phyloP scores from a whole-genome alignment of 2,329 filamentous ascomycete species.

The Penicillium sp. region DNA sequence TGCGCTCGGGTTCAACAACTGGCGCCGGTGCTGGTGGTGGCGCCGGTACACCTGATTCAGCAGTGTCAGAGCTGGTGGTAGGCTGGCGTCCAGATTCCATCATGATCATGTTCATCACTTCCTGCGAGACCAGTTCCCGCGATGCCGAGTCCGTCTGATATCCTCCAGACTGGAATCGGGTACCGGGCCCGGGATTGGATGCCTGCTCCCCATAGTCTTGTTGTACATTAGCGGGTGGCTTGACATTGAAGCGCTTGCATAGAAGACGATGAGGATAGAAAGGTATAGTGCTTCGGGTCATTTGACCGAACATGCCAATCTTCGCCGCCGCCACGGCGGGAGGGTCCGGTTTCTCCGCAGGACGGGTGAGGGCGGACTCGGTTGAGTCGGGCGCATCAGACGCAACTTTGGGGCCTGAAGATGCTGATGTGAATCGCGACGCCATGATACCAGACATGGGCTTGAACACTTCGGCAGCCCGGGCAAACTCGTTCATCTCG shows the following conservation, averaged over 20 bases:
- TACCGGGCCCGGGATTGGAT: slow-evolving; percentile 31
- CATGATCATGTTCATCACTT: slow-evolving; percentile 57
- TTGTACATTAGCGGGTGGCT: slow-evolving; percentile 67
- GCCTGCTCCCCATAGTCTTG: slow-evolving; percentile 47
- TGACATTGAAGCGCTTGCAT: slow-evolving; percentile 95
- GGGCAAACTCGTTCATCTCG: slow-evolving; percentile 76
- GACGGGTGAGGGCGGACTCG: slow-evolving; percentile 48
- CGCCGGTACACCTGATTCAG: slow-evolving; percentile 7
- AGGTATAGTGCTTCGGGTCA: slow-evolving; percentile 70
- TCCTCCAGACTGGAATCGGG: slow-evolving; percentile 33
- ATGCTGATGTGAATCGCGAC: slow-evolving; percentile 75
- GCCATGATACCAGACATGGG: slow-evolving; percentile 92
- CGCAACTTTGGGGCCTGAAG: slow-evolving; percentile 38
- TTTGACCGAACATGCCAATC: slow-evolving; percentile 85
- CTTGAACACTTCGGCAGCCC: slow-evolving; percentile 77
- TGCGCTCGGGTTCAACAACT: slow-evolving; percentile 67
- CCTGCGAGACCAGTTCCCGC: slow-evolving; percentile 53
- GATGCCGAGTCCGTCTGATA: slow-evolving; percentile 33
- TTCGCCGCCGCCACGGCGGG: slow-evolving; percentile 82
- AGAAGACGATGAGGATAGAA: slow-evolving; percentile 81
- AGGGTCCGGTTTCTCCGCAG: slow-evolving; percentile 61
- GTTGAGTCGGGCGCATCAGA: slow-evolving; percentile 35
- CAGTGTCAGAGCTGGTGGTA: slow-evolving; percentile 27
- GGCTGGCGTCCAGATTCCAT: slow-evolving; percentile 35
- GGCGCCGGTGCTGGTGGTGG: slow-evolving; percentile 12